Base-by-base conservation (phyloP, 306 rosid species). In the Adenanthera pavonina region DNA sequence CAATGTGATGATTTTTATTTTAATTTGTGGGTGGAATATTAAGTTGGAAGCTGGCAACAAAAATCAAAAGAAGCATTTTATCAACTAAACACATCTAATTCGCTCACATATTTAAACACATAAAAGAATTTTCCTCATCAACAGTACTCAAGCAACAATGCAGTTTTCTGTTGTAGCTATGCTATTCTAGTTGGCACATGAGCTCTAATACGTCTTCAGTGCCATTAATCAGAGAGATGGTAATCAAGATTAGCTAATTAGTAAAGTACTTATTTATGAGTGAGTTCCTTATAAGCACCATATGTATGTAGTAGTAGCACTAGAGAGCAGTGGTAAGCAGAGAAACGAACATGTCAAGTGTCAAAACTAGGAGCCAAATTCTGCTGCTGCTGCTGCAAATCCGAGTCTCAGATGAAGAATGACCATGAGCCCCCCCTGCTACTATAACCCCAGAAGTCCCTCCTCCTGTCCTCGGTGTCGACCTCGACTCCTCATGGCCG, bases 311-410 rank as follows among this genome's bases (percentile, higher is more conserved):
- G 46, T 8, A 1, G 16, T 33, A 16, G 78, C 12, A 60, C 43
- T 30, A 59, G 0, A 76, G 38, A 47, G n/a, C 15, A 57, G 13
- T 14, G 36, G 66, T 6, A 3, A 69, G 57, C 3, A 49, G 46
- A 35, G 34, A 10, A 67, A 54, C 48, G 4, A 75, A 69, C 12
- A 54, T 54, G 60, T 69, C 34, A 41, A 48, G 14, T 44, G 59
- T 0, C 47, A 74, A 59, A 46, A 43, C 38, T 3, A 81, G 35
- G 15, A 83, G 36, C 85, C 77, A 80, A 64, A 52, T 20, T 16
- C 12, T 51, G 46, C 13, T 48, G 46, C 12, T 51, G 46, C 13
- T 48, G 46, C 11, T 16, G 65, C 41, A 48, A 30, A 68, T 46
- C 48, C 2, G 16, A 13, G 8, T 17, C 33, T 53, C 65, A 9